Conservation (phyloP, 352 stramenopile genomes). For the Phytophthora fragariae region DNA sequence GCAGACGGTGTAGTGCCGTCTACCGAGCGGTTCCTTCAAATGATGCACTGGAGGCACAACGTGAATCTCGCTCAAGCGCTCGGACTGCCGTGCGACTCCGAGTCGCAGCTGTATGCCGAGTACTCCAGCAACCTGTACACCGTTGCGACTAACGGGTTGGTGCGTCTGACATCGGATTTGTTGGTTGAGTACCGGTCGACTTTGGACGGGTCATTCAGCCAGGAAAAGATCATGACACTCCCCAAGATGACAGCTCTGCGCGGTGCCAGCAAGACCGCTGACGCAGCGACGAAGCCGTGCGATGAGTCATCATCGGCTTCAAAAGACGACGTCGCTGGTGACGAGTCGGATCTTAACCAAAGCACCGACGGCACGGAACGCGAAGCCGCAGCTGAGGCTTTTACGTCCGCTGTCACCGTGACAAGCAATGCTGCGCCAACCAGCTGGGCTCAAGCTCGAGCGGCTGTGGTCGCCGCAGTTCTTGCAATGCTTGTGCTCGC, state of each 20-base stretch:
- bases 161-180: conserved; percentile 49
- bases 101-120: conserved; percentile 53
- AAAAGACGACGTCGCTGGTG: background rate
- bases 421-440: conserved; percentile 8
- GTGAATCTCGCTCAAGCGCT: conserved; percentile 52
- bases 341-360: background rate
- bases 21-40: conserved; percentile 49
- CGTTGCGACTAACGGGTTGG: conserved; percentile 47
- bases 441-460: background rate
- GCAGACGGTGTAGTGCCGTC: conserved; percentile 26
- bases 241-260: conserved; percentile 20
- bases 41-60: conserved; percentile 57
- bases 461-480: background rate
- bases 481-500: conserved; percentile 16
- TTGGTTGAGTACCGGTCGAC: conserved; percentile 48
- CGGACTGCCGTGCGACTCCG: conserved; percentile 48
- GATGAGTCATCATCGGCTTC: background rate
- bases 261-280: background rate
- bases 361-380: conserved; percentile 4
- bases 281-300: conserved; percentile 10
- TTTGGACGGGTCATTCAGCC: conserved; percentile 28
- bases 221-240: conserved; percentile 21
- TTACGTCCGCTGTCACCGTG: conserved; percentile 9
- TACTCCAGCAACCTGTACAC: conserved; percentile 50
- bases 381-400: background rate